These are phyloP conservation scores for Naganishia liquefaciens DNA, from an alignment of 1,284 basidiomycete genomes.

Conservation along the genomic window DNA sequence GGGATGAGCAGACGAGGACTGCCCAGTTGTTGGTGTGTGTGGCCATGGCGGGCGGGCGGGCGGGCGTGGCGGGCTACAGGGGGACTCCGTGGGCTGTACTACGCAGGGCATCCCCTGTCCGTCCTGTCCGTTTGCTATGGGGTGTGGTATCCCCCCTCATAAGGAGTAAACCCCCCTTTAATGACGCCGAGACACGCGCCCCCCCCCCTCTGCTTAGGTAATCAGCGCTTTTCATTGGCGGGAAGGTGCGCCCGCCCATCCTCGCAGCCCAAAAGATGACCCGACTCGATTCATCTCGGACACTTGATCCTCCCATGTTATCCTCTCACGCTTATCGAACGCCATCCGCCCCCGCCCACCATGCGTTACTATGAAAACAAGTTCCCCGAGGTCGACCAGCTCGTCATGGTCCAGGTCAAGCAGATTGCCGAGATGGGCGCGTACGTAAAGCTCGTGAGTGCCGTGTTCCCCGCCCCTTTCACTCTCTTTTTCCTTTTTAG, in stretches of 20 bases:
- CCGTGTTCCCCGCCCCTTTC: background rate
- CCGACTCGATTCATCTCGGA: no score
- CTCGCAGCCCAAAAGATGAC: background rate
- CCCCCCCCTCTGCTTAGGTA: background rate
- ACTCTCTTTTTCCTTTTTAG: background rate
- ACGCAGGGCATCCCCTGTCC: no score
- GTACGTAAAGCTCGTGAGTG: conserved; percentile 90
- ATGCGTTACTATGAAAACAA: conserved; percentile 56
- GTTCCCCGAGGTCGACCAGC: conserved; percentile 74
- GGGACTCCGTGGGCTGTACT: no score
- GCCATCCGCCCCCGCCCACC: conserved; percentile 2
- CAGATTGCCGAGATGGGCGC: conserved; percentile 99
- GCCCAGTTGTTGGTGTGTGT: conserved; percentile 97
- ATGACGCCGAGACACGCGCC: background rate
- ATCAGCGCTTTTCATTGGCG: conserved; percentile 7
- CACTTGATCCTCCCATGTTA: no score
- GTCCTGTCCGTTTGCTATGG: no score
- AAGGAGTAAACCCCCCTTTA: no score
- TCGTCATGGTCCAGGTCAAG: conserved; percentile 98
- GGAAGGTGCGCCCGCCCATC: background rate
- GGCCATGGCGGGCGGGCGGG: no score
- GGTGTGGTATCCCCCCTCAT: no score
- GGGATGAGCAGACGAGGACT: conserved; percentile 86
- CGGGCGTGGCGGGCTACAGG: no score
- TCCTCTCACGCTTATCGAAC: no score